A percentile compares a stretch with the other conserved stretches of the same genome.
Evolutionary conservation across 257 asterid species (phyloP).

Genomic region (Scutellaria minor): DNA sequence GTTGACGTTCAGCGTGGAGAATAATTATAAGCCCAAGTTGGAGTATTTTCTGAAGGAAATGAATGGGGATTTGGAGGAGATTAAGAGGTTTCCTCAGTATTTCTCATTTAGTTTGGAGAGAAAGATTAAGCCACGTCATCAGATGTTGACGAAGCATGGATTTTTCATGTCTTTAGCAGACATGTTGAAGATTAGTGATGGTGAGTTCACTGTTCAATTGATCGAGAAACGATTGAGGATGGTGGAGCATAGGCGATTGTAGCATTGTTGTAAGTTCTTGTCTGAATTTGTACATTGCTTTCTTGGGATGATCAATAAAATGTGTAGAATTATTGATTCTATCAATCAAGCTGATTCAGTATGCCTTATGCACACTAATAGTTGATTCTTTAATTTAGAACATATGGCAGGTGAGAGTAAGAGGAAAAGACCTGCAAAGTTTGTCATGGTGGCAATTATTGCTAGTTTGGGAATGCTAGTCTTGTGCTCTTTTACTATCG

Average conservation of each 20-base stretch:
- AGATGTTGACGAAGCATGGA: slow-evolving; percentile 62
- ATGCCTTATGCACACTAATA: background rate
- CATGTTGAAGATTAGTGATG: slow-evolving; percentile 85
- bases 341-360: background rate
- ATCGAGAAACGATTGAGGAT: slow-evolving; percentile 58
- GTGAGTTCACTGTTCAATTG: slow-evolving; percentile 63
- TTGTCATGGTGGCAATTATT: slow-evolving; percentile 5
- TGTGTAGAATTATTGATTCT: slow-evolving; percentile 21
- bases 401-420: slow-evolving; percentile 16
- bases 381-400: background rate
- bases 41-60: slow-evolving; percentile 71
- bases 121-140: slow-evolving; percentile 73
- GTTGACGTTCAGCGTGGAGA: slow-evolving; percentile 85
- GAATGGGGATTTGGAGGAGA: slow-evolving; percentile 69
- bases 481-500: slow-evolving; percentile 11
- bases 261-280: slow-evolving; percentile 34
- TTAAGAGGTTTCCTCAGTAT: slow-evolving; percentile 88
- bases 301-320: background rate
- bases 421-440: slow-evolving; percentile 26
- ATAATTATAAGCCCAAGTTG: slow-evolving; percentile 69
- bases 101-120: slow-evolving; percentile 82
- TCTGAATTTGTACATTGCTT: slow-evolving; percentile 19
- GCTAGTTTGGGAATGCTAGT: slow-evolving; percentile 22
- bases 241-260: slow-evolving; percentile 41
- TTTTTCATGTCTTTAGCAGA: slow-evolving; percentile 53